Percentiles rank a stretch among this genome's conserved stretches.
Conservation (phyloP, 2,329 filamentous ascomycete genomes). For the Paecilomyces variotii region DNA sequence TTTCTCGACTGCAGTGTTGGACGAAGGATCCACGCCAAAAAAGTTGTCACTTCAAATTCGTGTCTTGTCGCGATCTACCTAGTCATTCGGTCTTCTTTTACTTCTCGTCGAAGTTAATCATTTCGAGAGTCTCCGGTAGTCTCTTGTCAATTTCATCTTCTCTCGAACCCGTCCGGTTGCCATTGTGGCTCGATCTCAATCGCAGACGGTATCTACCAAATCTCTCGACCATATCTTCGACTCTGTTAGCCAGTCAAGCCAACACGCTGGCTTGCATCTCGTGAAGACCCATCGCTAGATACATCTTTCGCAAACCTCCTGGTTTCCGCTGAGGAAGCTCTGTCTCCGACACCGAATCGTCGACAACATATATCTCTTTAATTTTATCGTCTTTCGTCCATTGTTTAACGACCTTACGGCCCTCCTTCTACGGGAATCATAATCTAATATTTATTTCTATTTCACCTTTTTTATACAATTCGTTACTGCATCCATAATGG, state of each 20-base stretch:
- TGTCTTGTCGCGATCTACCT: neutral
- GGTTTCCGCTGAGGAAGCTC: conserved; percentile 11
- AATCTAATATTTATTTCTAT: conserved; percentile 24
- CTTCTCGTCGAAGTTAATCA: neutral
- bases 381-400: conserved; percentile 6
- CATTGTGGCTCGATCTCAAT: neutral
- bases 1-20: neutral
- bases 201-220: neutral
- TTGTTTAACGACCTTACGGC: conserved; percentile 5
- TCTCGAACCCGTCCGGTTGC: neutral
- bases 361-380: conserved; percentile 14
- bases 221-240: neutral
- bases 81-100: neutral
- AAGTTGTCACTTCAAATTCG: neutral
- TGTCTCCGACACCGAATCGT: conserved; percentile 6
- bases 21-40: neutral
- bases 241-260: neutral
- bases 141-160: neutral
- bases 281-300: conserved; percentile 1
- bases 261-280: neutral
- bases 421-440: conserved; percentile 6
- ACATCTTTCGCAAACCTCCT: conserved; percentile 14
- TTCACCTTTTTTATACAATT: conserved; percentile 24
- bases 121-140: neutral
- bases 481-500: conserved; percentile 53